These are phyloP conservation scores for Cyberlindnera nakhonratchasimensis DNA, from an alignment of 805 yeast species.

Conservation along the genomic window DNA sequence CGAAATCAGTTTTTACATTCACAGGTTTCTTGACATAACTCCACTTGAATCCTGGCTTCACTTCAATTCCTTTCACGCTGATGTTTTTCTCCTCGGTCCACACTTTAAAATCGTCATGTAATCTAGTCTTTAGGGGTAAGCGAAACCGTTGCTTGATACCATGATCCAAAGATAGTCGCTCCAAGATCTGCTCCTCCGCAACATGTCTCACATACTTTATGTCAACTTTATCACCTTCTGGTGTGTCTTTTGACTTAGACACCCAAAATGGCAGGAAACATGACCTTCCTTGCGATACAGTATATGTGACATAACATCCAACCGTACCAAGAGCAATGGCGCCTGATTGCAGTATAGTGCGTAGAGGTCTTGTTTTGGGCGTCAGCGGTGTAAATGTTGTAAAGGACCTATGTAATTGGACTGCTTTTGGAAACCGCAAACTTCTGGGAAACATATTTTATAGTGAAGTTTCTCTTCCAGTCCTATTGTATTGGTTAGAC, in stretches of 20 bases:
- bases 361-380: constrained; percentile 12
- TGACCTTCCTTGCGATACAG: constrained; percentile 17
- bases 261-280: constrained; percentile 25
- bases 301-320: constrained; percentile 18
- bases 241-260: constrained; percentile 17
- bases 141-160: constrained; percentile 20
- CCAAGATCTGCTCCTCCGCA: constrained; percentile 26
- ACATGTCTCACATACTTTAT: constrained; percentile 15
- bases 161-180: constrained; percentile 21
- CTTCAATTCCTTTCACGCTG: constrained; percentile 24
- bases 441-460: background rate
- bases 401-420: background rate
- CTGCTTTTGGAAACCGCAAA: too few species aligned
- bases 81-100: constrained; percentile 25
- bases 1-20: constrained; percentile 15
- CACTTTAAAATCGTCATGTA: constrained; percentile 20
- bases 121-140: constrained; percentile 20
- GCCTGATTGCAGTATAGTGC: constrained; percentile 10
- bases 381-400: constrained; percentile 7
- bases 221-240: constrained; percentile 18
- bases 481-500: background rate
- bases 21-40: constrained; percentile 20
- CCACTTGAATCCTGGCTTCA: constrained; percentile 21
- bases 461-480: background rate
- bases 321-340: constrained; percentile 19